These are phyloP conservation scores for Penstemon davidsonii DNA, from an alignment of 257 asterid species.

Conservation along the genomic window DNA sequence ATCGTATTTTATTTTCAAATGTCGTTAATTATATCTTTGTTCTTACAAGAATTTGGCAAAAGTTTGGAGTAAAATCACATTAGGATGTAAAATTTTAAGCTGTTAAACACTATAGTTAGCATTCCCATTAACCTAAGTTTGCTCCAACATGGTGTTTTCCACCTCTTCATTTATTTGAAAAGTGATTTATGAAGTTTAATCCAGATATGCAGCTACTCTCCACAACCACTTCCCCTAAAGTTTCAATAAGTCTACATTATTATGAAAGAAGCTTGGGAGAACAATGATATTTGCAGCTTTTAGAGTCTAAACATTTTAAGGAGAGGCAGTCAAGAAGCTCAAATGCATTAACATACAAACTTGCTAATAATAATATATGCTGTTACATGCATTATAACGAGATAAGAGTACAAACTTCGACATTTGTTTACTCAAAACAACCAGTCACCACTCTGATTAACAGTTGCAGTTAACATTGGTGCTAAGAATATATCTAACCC, in stretches of 20 bases:
- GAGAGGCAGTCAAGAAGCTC: neutral
- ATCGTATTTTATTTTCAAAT: slow-evolving; percentile 4
- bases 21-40: neutral
- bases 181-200: neutral
- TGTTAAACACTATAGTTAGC: neutral
- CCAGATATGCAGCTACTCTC: slow-evolving; percentile 1
- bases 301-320: neutral
- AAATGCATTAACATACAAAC: slow-evolving; percentile 1
- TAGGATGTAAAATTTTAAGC: neutral
- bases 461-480: slow-evolving; percentile 5
- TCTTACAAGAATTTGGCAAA: slow-evolving; percentile 1
- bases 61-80: neutral
- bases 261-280: neutral
- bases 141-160: neutral
- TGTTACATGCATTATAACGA: neutral
- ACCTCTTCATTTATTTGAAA: neutral
- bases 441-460: slow-evolving; percentile 6
- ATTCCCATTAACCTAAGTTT: neutral
- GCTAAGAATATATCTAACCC: neutral
- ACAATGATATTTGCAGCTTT: neutral
- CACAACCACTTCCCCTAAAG: neutral
- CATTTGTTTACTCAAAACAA: slow-evolving; percentile 11
- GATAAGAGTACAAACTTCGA: neutral
- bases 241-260: neutral
- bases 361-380: neutral